Conservation (phyloP, 257 asterid species). For the Jacaranda copaia region DNA sequence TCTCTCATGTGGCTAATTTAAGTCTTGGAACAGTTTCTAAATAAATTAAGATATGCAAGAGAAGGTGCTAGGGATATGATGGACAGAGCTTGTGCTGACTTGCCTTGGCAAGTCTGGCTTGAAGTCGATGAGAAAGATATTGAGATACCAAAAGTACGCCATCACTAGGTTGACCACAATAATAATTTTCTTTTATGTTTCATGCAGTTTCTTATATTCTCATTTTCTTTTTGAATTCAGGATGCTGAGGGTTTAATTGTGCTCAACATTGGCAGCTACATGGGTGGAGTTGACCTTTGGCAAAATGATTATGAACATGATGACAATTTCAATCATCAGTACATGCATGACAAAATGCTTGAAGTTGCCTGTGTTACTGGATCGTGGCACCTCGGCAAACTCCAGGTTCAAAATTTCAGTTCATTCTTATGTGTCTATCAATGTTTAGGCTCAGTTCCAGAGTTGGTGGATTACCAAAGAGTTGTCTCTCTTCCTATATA, state of each 20-base stretch:
- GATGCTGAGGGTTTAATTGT: constrained; percentile 89
- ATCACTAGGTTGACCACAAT: constrained; percentile 20
- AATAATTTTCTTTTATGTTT: constrained; percentile 8
- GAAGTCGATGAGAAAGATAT: constrained; percentile 82
- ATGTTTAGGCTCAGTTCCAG: too few species aligned
- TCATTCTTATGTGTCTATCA: constrained; percentile 16
- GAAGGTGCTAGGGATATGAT: constrained; percentile 93
- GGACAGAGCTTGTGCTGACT: constrained; percentile 92
- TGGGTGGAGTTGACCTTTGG: constrained; percentile 97
- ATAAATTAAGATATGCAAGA: constrained; percentile 84
- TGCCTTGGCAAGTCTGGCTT: constrained; percentile 95
- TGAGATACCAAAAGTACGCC: constrained; percentile 70
- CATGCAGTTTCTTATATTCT: constrained; percentile 30
- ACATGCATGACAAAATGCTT: constrained; percentile 83
- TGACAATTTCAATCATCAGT: constrained; percentile 74
- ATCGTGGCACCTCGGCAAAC: constrained; percentile 95
- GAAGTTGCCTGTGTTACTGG: constrained; percentile 91
- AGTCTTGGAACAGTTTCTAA: constrained; percentile 65
- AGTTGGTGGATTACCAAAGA: constrained; percentile 23
- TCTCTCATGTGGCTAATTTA: constrained; percentile 40
- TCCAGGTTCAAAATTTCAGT: constrained; percentile 61
- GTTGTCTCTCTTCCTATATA: constrained; percentile 21
- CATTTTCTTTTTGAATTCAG: constrained; percentile 42
- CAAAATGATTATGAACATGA: constrained; percentile 81
- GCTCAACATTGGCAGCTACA: constrained; percentile 89